Conservation (phyloP, 1,139 yeast species). For the Saccharomyces hybrid region DNA sequence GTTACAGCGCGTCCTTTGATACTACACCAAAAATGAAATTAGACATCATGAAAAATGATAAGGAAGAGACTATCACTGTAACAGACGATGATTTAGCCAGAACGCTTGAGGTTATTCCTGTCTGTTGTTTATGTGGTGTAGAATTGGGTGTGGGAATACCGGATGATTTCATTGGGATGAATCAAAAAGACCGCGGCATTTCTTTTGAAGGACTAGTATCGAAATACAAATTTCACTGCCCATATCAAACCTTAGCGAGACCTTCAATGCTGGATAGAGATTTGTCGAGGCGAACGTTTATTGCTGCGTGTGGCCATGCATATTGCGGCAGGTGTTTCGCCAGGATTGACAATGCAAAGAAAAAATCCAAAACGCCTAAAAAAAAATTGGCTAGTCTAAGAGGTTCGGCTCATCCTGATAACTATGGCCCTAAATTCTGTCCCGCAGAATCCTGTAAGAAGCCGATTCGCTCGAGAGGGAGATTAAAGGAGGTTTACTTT, state of each 20-base stretch:
- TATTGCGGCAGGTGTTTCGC: constrained; percentile 78
- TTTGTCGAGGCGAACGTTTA: constrained; percentile 61
- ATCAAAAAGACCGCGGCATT: constrained; percentile 15
- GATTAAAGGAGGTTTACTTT: constrained; percentile 29
- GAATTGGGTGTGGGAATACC: constrained; percentile 68
- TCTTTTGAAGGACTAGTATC: constrained; percentile 30
- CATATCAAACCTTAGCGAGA: constrained; percentile 51
- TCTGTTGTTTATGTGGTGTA: constrained; percentile 67
- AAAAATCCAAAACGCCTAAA: constrained; percentile 18
- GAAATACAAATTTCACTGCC: constrained; percentile 43
- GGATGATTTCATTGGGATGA: constrained; percentile 36
- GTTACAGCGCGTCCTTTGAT: constrained; percentile 29
- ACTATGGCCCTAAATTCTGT: constrained; percentile 31
- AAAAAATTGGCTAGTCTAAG: constrained; percentile 17
- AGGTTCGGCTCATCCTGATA: constrained; percentile 32
- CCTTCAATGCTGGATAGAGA: constrained; percentile 51
- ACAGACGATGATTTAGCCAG: constrained; percentile 22
- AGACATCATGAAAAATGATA: constrained; percentile 30
- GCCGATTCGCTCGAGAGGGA: constrained; percentile 22
- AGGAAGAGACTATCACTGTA: constrained; percentile 27
- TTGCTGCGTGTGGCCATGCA: constrained; percentile 72
- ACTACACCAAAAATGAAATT: constrained; percentile 23
- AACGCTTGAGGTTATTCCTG: constrained; percentile 37
- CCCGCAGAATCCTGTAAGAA: constrained; percentile 26
- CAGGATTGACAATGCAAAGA: constrained; percentile 27